phyloP scores from a whole-genome alignment of 108 stramenopile species.

The Parmales sp. region DNA sequence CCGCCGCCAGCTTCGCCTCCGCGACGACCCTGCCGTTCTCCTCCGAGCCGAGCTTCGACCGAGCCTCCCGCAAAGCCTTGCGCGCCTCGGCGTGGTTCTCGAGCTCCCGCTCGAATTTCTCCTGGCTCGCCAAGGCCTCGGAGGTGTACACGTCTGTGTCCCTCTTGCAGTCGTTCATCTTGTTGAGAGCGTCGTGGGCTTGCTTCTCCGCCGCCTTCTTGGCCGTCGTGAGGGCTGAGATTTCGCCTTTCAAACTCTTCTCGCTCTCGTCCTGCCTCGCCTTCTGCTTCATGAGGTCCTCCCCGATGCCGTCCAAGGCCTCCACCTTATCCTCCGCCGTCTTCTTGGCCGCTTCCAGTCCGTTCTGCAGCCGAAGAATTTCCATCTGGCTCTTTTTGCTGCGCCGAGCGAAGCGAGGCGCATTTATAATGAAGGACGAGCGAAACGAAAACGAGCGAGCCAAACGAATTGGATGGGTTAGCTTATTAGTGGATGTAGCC shows the following conservation, averaged over 20 bases:
- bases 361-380: slow-evolving; percentile 32
- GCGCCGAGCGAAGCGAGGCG: slow-evolving; percentile 43
- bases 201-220: slow-evolving; percentile 45
- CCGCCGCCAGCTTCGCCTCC: slow-evolving; percentile 33
- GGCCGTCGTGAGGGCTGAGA: slow-evolving; percentile 28
- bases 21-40: slow-evolving; percentile 35
- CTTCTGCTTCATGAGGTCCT: slow-evolving; percentile 56
- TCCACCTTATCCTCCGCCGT: slow-evolving; percentile 46
- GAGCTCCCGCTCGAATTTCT: slow-evolving; percentile 74
- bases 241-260: slow-evolving; percentile 42
- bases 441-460: too few relatives aligned
- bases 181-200: not conserved
- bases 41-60: slow-evolving; percentile 46
- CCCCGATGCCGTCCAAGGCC: slow-evolving; percentile 55
- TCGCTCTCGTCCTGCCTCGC: slow-evolving; percentile 46
- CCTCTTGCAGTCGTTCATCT: not conserved
- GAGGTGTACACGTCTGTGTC: not conserved
- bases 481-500: too few relatives aligned
- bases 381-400: slow-evolving; percentile 40
- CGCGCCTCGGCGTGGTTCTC: slow-evolving; percentile 61
- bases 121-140: slow-evolving; percentile 19
- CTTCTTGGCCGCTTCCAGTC: slow-evolving; percentile 25
- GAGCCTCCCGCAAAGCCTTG: slow-evolving; percentile 48
- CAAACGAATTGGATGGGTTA: too few relatives aligned
- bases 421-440: too few relatives aligned